These are phyloP conservation scores for Lactarius psammicola DNA, from an alignment of 768 basidiomycete species.

Conservation along the genomic window DNA sequence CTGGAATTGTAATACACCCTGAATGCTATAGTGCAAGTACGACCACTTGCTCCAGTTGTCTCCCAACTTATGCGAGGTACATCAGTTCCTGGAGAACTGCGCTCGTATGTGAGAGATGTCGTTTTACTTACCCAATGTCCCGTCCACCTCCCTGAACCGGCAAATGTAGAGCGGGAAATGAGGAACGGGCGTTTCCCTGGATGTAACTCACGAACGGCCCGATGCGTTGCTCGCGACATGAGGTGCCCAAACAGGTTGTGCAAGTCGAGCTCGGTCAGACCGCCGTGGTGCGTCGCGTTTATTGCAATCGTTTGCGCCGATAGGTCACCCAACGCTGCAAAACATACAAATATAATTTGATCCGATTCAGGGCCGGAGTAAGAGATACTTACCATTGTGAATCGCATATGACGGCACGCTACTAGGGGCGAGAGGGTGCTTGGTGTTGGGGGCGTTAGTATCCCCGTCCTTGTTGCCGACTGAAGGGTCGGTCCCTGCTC, in stretches of 20 bases:
- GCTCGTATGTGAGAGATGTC: background rate
- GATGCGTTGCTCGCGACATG: constrained; percentile 65
- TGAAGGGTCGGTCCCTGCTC: constrained; percentile 30
- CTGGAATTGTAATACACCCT: constrained; percentile 80
- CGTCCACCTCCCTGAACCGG: constrained; percentile 65
- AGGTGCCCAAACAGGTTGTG: constrained; percentile 73
- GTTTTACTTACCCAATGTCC: constrained; percentile 60
- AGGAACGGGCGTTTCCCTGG: constrained; percentile 67
- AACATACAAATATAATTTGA: background rate
- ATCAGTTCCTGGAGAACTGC: background rate
- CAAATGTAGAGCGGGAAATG: constrained; percentile 68
- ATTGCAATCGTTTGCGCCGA: constrained; percentile 58
- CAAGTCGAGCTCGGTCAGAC: constrained; percentile 60
- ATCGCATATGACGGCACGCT: constrained; percentile 65
- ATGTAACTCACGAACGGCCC: constrained; percentile 52
- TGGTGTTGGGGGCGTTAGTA: constrained; percentile 32
- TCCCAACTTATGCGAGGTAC: constrained; percentile 48
- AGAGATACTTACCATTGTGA: constrained; percentile 56
- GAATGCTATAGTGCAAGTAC: constrained; percentile 66
- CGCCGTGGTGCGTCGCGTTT: constrained; percentile 67
- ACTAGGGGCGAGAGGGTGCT: constrained; percentile 52
- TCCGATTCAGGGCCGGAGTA: background rate
- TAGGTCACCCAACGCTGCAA: constrained; percentile 50
- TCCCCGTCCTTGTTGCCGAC: background rate
- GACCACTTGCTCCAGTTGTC: constrained; percentile 78